Base-by-base conservation (phyloP, 257 asterid genomes). In the Nicotiana tomentosiformis region DNA sequence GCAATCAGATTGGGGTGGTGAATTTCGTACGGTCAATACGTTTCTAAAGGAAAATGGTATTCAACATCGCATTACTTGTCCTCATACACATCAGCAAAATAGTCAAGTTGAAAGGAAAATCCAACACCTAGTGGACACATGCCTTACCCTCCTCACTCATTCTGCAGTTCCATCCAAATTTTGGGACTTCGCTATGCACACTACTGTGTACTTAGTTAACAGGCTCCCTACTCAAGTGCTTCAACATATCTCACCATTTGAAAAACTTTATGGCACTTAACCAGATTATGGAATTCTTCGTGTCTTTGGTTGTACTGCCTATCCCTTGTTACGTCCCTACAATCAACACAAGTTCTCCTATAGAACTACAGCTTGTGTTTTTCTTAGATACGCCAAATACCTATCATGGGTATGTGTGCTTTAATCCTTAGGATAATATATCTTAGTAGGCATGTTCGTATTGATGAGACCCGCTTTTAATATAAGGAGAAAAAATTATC, bases 141-240 rank as follows among this genome's bases (percentile, higher is more conserved):
- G 66, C 37, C 60, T 77, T 26, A 77, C 81, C 81, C 35, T 10
- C n/a, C 81, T 51, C 12, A n/a, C 66, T 77, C 62, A 77, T 43
- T 51, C 57, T 77, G 35, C 18, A 20, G 14, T 51, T 35, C 81
- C 81, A 43, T 77, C 23, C 4, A 51, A 10, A 46, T 77, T 43
- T 51, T 77, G 65, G 7, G n/a, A 30, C 20, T 51, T 43, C 12
- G 7, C 20, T 51, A 23, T 43, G 32, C 80, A 39, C 7, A 2
- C 18, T 12, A 5, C 1, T 49, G 80, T 18, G 18, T 43, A 43
- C 60, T 30, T 76, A 76, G 26, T 76, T 26, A 51, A 76, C 37
- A 26, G 10, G 17, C 33, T 76, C 35, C 64, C 65, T 37, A 26
- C 58, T n/a, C 81, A 11, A 35, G 77, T 64, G 62, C 64, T 23